Conservation (phyloP, 345 rosid genomes). For the Laguncularia racemosa region DNA sequence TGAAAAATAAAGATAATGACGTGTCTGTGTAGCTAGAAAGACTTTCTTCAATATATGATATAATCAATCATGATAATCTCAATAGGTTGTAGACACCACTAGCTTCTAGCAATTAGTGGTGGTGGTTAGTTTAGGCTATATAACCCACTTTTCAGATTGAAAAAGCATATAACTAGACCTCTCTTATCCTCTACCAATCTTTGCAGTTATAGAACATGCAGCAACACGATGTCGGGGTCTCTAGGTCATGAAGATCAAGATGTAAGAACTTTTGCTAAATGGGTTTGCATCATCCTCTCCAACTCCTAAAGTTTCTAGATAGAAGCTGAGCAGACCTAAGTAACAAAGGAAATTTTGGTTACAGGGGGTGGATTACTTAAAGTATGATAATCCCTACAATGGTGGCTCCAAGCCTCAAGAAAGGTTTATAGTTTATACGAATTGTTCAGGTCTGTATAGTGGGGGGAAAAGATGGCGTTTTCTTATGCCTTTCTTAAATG, state of each 20-base stretch:
- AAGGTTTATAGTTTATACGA: conserved; percentile 13
- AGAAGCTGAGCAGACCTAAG: not conserved
- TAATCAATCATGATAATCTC: not conserved
- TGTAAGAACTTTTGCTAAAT: conserved; percentile 40
- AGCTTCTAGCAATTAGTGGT: too few relatives aligned
- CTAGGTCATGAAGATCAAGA: conserved; percentile 51
- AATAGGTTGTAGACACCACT: not conserved
- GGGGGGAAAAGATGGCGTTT: too few relatives aligned
- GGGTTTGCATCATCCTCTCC: conserved; percentile 25
- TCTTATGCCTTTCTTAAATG: not conserved
- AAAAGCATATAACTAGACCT: too few relatives aligned
- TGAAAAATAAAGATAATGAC: too few relatives aligned
- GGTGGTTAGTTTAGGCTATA: too few relatives aligned
- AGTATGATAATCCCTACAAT: conserved; percentile 44
- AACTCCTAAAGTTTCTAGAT: too few relatives aligned
- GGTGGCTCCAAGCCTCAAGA: conserved; percentile 24
- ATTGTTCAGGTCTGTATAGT: too few relatives aligned
- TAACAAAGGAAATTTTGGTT: not conserved
- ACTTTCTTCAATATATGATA: too few relatives aligned
- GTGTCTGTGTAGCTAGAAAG: too few relatives aligned
- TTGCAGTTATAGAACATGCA: conserved; percentile 33
- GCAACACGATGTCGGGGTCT: conserved; percentile 53
- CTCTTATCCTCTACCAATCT: not conserved
- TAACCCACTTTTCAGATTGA: too few relatives aligned
- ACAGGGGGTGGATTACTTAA: conserved; percentile 40